Base-by-base conservation (phyloP, 2,329 filamentous ascomycete genomes). In the Nectriaceae sp. region DNA sequence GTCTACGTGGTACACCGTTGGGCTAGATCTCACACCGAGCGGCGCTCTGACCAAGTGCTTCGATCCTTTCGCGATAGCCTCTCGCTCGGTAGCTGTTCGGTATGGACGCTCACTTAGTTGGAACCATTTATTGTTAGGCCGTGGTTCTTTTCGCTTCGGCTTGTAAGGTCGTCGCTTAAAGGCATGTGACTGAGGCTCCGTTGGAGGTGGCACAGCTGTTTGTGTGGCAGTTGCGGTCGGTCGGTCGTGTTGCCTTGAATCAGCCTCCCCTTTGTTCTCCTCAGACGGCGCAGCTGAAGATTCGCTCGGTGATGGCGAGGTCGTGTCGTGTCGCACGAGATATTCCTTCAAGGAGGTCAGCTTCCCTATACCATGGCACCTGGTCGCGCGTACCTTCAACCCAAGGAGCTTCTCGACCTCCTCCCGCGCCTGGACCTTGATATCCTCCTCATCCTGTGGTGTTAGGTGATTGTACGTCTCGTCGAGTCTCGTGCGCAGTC, bases 1-100 rank as follows among this genome's bases (percentile, higher is more conserved):
- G 55, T 79, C 77, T 5, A 77, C 73, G 50, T 80, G 77, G 16
- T 76, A 68, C 0, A 66, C 55, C 3, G 37, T 41, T 15, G 55
- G 57, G 8, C 56, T 40, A 6, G 46, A 36, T 10, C 33, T 20
- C 16, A 44, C 36, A 16, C 52, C 45, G 10, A 18, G 44, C 33
- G 35, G 24, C 4, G 40, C 21, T 5, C 33, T 47, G 26, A 59
- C 16, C 1, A 42, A 43, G 3, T 43, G 42, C 24, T 44, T 49
- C 19, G 56, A 39, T 3, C 68, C 65, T 15, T 47, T 54, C 10
- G 54, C 52, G 35, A 70, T 67, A 0, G 55, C 50, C n/a, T 62
- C 51, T 13, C 67, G 64, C 33, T 65, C 57, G 24, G 47, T 29
- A 3, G 56, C 56, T 8, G 56, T 53, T 11, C 61, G 50, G 40